Evolutionary conservation across 1,284 basidiomycete genomes (phyloP).

Genomic region (Stereum hirsutum): DNA sequence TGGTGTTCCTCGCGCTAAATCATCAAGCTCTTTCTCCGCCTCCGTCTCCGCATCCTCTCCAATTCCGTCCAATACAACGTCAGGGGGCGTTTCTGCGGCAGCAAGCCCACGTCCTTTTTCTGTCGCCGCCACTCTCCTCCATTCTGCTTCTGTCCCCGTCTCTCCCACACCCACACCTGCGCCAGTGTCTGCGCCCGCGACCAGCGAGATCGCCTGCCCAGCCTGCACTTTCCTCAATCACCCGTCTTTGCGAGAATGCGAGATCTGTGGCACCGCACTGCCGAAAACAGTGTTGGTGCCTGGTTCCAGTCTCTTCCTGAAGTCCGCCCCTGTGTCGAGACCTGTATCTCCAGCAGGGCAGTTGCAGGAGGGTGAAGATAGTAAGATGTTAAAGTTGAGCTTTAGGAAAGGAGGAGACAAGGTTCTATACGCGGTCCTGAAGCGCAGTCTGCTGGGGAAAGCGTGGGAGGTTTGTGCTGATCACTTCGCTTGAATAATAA

Average conservation of each 20-base stretch:
- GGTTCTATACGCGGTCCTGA: constrained; percentile 74
- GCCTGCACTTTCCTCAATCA: constrained; percentile 93
- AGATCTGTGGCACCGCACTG: constrained; percentile 80
- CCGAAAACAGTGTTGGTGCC: constrained; percentile 19
- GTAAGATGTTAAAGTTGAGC: constrained; percentile 60
- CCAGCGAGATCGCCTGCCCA: constrained; percentile 54
- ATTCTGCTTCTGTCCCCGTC: constrained; percentile 20
- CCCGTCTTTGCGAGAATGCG: constrained; percentile 67
- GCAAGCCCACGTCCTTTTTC: constrained; percentile 13
- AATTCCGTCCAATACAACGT: no score
- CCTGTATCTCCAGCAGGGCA: constrained; percentile 36
- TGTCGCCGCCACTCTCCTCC: constrained; percentile 14
- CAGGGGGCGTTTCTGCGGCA: no score
- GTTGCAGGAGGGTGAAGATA: constrained; percentile 20
- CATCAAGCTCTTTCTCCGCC: no score
- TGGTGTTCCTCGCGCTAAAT: constrained; percentile 50
- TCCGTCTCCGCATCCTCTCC: no score
- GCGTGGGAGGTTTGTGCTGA: constrained; percentile 65
- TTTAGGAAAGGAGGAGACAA: constrained; percentile 91
- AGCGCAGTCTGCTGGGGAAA: constrained; percentile 67
- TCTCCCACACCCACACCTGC: constrained; percentile 27
- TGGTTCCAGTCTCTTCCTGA: no score
- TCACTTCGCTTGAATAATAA: constrained; percentile 4
- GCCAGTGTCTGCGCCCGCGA: constrained; percentile 13
- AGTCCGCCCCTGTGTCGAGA: constrained; percentile 53